phyloP scores from a whole-genome alignment of 2,329 filamentous ascomycete genomes.

The Camillea tinctor region DNA sequence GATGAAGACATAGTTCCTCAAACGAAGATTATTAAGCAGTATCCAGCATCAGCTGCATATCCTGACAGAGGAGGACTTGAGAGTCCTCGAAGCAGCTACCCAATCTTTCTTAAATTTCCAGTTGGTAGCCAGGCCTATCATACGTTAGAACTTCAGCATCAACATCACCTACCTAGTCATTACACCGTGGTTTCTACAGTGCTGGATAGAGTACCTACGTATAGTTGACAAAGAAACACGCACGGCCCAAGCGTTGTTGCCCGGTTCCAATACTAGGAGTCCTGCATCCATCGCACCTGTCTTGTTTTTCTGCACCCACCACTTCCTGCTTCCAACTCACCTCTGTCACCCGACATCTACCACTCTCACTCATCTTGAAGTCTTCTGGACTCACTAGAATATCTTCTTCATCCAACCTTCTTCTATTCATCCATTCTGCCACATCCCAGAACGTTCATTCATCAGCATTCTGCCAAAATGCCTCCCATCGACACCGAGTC shows the following conservation, averaged over 20 bases:
- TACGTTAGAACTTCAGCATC: neutral
- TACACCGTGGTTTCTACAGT: neutral
- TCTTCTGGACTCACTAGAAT: neutral
- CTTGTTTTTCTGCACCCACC: neutral
- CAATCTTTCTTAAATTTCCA: neutral
- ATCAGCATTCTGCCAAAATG: constrained; percentile 41
- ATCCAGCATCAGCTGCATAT: neutral
- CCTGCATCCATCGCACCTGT: neutral
- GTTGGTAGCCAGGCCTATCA: neutral
- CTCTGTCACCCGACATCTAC: no score
- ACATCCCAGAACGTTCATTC: neutral
- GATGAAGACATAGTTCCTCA: neutral
- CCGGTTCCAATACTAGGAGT: neutral
- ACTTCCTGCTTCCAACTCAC: neutral
- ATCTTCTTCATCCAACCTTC: neutral
- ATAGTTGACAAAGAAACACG: neutral
- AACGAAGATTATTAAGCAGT: neutral
- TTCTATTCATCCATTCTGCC: neutral
- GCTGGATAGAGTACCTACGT: neutral
- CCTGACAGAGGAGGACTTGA: neutral
- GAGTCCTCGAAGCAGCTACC: neutral
- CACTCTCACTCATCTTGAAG: neutral
- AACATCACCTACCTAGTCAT: neutral
- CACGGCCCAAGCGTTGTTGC: neutral
- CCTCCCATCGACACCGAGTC: constrained; percentile 46